Base-by-base conservation (phyloP, 371 early-diverging fungal species). In the Smittium culicis region DNA sequence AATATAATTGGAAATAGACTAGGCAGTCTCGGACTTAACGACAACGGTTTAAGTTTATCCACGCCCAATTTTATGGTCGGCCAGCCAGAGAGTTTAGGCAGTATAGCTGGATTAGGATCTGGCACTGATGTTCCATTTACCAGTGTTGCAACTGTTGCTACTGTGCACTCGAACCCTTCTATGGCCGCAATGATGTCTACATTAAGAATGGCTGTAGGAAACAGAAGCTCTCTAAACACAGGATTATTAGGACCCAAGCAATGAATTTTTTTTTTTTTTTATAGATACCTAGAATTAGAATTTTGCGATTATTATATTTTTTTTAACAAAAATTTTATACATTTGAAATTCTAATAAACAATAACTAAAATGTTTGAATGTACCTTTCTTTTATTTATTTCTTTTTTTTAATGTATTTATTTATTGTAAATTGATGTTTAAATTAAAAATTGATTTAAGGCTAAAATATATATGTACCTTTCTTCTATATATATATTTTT, bases 101-200 rank as follows among this genome's bases (percentile, higher is more conserved):
- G n/a, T n/a, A n/a, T n/a, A n/a, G n/a, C n/a, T n/a, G n/a, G n/a
- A n/a, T n/a, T 20, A 20, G 45, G 45, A 5, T 11, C 5, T 45
- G 45, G 45, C 11, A 20, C 20, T 11, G 45, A 45, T 45, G 45
- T 45, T 45, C 45, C 45, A 45, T 64, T 64, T 30, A 64, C 65
- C 2, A 35, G 35, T 16, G 65, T 64, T 3, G 65, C 65, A 35
- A 64, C 29, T 35, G 65, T 64, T 35, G 35, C 35, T 35, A 35
- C 65, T 8, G 54, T 35, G 35, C 65, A 64, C 65, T 35, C 65
- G 16, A 64, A 64, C 30, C 65, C 65, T 24, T 64, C 65, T 35
- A 32, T 64, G 33, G 54, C 54, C 11, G 65, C 65, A 64, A 64
- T 64, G 65, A 64, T 64, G 65, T 64, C 65, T 30, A 64, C 65